Base-by-base conservation (phyloP, 2,329 filamentous ascomycete genomes). In the Arthrobotrys sinensis region DNA sequence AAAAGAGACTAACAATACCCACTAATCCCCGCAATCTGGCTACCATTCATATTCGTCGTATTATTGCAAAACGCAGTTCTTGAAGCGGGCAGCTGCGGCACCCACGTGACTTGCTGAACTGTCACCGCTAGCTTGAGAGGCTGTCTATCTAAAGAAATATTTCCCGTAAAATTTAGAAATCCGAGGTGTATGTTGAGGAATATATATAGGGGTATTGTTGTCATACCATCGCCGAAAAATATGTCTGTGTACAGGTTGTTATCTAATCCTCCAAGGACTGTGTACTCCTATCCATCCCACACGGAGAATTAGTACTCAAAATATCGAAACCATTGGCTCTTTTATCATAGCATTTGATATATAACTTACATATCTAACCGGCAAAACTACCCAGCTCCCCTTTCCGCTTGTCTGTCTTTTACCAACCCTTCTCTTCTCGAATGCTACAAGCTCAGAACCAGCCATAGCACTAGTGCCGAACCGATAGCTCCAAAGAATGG, bases 361-460 rank as follows among this genome's bases (percentile, higher is more conserved):
- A 4, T 28, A 55, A 55, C 68, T 34, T 38, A 71, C 68, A 64
- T 71, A 71, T 71, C 40, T 34, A 34, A 71, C 68, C 14, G 32
- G 45, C 8, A 71, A 40, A 21, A 34, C 46, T 3, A 64, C 68
- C 53, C 53, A 60, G 1, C 24, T 36, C 11, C 28, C 53, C 16
- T 10, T 43, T 16, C 10, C 34, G 10, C 28, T 7, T 4, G 4
- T 21, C 12, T 38, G 6, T 28, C 45, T 12, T 3, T 8, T 12
- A 32, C 6, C 12, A 7, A 5, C 48, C 48, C 6, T 32, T 24
- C 28, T 19, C 34, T 40, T 24, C 19, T 24, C 8, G n/a, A 48
- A 36, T 19, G 57, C 32, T 1, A 57, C 28, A 8, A 19, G 4
- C 16, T 36, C 52, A 48, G 6, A 24, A n/a, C 45, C 45, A 24